Percentiles rank a stretch among this genome's conserved stretches.
Conservation (phyloP, 169 alveolate genomes). For the Perkinsus chesapeaki region DNA sequence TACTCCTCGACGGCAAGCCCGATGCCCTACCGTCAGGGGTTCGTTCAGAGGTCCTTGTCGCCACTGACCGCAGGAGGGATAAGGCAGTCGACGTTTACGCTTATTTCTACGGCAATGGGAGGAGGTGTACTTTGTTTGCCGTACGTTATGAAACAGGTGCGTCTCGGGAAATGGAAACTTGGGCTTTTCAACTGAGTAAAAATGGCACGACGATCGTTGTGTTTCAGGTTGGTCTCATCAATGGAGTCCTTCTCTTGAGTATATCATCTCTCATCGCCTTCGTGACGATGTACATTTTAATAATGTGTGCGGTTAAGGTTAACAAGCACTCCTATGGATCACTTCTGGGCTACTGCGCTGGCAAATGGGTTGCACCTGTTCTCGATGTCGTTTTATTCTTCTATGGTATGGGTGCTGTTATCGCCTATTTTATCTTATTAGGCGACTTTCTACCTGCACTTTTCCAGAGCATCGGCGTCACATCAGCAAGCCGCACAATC, state of each 20-base stretch:
- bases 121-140: neutral
- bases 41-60: neutral
- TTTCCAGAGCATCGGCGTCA: neutral
- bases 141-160: neutral
- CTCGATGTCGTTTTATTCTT: neutral
- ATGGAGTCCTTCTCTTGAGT: neutral
- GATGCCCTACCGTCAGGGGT: neutral
- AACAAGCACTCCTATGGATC: neutral
- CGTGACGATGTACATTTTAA: neutral
- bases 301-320: neutral
- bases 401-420: neutral
- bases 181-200: neutral
- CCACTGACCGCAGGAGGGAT: neutral
- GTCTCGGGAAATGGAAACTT: neutral
- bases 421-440: neutral
- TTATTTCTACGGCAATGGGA: neutral
- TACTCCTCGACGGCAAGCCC: neutral
- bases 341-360: neutral
- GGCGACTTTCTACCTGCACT: neutral
- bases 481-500: neutral
- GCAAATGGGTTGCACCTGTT: neutral
- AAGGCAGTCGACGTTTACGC: neutral
- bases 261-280: neutral
- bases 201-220: too few species aligned
- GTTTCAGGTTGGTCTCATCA: neutral